Conservation (phyloP, 495 filamentous ascomycete genomes). For the Penicillium roqueforti region DNA sequence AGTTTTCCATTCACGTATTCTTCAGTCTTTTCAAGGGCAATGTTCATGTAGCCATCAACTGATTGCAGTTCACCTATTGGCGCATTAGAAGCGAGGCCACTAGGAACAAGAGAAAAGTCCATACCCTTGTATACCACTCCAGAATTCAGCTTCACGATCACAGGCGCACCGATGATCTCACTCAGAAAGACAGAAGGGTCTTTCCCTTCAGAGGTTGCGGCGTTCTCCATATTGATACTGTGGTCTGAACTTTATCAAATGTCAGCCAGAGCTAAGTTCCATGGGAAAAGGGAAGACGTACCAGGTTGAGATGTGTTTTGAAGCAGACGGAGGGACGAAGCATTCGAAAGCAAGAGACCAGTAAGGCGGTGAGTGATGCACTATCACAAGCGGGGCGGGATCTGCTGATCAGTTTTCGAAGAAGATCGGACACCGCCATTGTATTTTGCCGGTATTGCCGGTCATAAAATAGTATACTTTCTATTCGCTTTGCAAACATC, state of each 20-base stretch:
- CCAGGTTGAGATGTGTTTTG: not conserved
- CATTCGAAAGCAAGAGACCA: not conserved
- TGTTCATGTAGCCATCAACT: constrained; percentile 99
- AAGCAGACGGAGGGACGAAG: not conserved
- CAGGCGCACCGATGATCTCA: constrained; percentile 86
- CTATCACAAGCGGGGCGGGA: not conserved
- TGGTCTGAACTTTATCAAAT: not conserved
- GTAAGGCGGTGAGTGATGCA: constrained; percentile 4
- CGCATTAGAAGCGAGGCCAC: constrained; percentile 2
- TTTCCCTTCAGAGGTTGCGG: constrained; percentile 60
- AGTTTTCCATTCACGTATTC: constrained; percentile 83
- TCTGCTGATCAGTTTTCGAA: not conserved
- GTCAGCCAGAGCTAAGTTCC: not conserved
- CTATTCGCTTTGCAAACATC: not conserved
- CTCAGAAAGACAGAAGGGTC: constrained; percentile 88
- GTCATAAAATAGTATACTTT: not conserved
- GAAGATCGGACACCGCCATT: not conserved
- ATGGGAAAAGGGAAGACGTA: not conserved
- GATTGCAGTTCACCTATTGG: constrained; percentile 81
- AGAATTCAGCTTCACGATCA: constrained; percentile 93
- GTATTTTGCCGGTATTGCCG: not conserved
- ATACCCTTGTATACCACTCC: constrained; percentile 93
- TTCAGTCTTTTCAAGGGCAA: constrained; percentile 89
- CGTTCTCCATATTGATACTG: constrained; percentile 66
- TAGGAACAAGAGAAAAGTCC: not conserved